These are phyloP conservation scores for Russula griseocarnosa DNA, from an alignment of 768 basidiomycete genomes.

Conservation along the genomic window DNA sequence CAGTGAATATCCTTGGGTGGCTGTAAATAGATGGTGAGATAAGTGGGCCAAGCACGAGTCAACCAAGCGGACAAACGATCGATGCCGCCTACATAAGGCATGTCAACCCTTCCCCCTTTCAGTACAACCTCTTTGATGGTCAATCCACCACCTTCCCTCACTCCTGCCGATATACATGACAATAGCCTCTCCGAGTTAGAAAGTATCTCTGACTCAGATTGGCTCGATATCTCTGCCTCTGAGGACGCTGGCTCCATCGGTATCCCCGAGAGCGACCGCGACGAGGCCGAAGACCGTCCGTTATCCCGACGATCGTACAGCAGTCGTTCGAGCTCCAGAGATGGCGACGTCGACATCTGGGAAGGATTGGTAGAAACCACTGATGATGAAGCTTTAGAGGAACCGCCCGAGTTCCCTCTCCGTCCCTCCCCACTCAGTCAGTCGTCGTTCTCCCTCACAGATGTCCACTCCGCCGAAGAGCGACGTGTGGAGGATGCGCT, in stretches of 20 bases:
- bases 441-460: conserved; percentile 6
- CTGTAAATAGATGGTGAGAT: conserved; percentile 6
- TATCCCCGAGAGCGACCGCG: conserved; percentile 60
- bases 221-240: conserved; percentile 75
- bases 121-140: conserved; percentile 26
- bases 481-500: conserved; percentile 66
- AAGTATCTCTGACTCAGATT: conserved; percentile 73
- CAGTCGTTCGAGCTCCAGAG: conserved; percentile 64
- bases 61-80: conserved; percentile 21
- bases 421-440: conserved; percentile 20
- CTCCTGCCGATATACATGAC: conserved; percentile 36
- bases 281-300: conserved; percentile 47
- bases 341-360: conserved; percentile 71
- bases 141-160: conserved; percentile 28
- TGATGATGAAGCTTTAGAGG: conserved; percentile 43
- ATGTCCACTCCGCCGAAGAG: conserved; percentile 48
- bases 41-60: conserved; percentile 25
- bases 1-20: conserved; percentile 37
- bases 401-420: conserved; percentile 30
- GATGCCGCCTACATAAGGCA: conserved; percentile 23
- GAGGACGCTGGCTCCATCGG: conserved; percentile 68
- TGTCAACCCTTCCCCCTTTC: conserved; percentile 26
- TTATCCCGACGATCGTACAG: conserved; percentile 66
- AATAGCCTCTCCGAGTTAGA: conserved; percentile 58
- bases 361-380: conserved; percentile 69